Conservation (phyloP, 768 basidiomycete genomes). For the Rhizopogon salebrosus region DNA sequence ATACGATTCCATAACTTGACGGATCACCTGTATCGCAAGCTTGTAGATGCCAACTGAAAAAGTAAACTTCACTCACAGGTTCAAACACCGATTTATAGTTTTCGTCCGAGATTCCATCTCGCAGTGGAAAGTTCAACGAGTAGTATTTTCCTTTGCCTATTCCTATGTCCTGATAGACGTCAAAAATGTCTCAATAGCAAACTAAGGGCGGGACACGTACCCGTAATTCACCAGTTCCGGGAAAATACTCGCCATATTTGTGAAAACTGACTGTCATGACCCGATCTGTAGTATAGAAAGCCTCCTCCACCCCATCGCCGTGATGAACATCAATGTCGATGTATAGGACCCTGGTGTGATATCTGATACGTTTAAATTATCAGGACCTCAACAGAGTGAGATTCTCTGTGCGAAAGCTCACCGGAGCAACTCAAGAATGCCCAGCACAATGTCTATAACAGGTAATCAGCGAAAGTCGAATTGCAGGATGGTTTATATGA, state of each 20-base stretch:
- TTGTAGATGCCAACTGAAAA: not conserved
- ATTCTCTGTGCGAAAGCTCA: slow-evolving; percentile 26
- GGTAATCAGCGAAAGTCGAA: not conserved
- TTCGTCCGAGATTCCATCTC: slow-evolving; percentile 94
- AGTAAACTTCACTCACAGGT: slow-evolving; percentile 52
- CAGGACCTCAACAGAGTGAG: not conserved
- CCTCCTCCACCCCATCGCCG: slow-evolving; percentile 98
- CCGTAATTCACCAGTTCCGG: slow-evolving; percentile 95
- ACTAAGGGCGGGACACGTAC: slow-evolving; percentile 36
- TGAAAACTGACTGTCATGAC: slow-evolving; percentile 99
- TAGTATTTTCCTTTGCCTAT: slow-evolving; percentile 94
- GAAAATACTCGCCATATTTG: slow-evolving; percentile 99
- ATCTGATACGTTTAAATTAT: slow-evolving; percentile 38
- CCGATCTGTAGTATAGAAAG: slow-evolving; percentile 97
- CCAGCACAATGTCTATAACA: slow-evolving; percentile 87
- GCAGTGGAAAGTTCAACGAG: slow-evolving; percentile 88
- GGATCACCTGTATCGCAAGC: slow-evolving; percentile 65
- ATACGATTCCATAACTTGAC: slow-evolving; percentile 90
- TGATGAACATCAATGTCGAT: slow-evolving; percentile 99
- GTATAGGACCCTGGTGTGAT: slow-evolving; percentile 91
- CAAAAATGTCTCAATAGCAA: slow-evolving; percentile 6
- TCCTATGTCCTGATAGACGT: slow-evolving; percentile 67
- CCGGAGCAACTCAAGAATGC: slow-evolving; percentile 91
- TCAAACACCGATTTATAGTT: slow-evolving; percentile 94
- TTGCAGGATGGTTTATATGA: slow-evolving; percentile 20